Base-by-base conservation (phyloP, 345 rosid genomes). In the Citrus reticulata region DNA sequence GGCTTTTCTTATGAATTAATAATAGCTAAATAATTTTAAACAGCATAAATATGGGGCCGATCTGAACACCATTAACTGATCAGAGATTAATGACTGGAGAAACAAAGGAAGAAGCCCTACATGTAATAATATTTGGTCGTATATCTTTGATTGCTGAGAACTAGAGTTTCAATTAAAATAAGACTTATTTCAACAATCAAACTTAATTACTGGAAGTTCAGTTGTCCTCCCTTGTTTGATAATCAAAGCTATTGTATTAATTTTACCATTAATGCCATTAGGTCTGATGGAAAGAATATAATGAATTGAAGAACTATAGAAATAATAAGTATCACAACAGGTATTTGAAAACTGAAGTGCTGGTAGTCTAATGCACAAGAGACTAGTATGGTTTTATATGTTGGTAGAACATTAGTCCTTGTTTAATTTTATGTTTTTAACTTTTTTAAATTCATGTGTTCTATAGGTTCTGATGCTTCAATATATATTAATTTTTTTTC, bases 401-500 rank as follows among this genome's bases (percentile, higher is more conserved):
- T 70, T 30, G 40, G 46, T 46, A 20, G 78, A 75, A 62, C 5
- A 19, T 24, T 14, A 19, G 70, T 40, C 42, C 60, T 62, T 30
- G 42, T 75, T 42, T 55, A 29, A 37, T 32, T 2, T 19, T 19
- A 42, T 63, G 24, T 46, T 75, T 22, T 22, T 24, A 9, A 27
- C 8, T 20, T 61, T 7, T 74, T 40, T 5, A 37, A 61, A 40
- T 29, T 42, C 69, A 10, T 42, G 25, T 74, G 30, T 55, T 10
- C 32, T 70, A 49, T 57, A 37, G 10, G 61, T 66, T 68, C 49
- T 75, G 37, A 74, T 69, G 9, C 63, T 24, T 80, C 49, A 32
- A 67, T 59, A 30, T 70, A 64, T 54, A 34, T 59, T 70, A 20
- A 27, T 46, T 39, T 78, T 76, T 37, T 81, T 71, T 35, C 87